Evolutionary conservation across 225 moss, liverwort and hornwort genomes (phyloP).

Genomic region (Polytrichum commune): DNA sequence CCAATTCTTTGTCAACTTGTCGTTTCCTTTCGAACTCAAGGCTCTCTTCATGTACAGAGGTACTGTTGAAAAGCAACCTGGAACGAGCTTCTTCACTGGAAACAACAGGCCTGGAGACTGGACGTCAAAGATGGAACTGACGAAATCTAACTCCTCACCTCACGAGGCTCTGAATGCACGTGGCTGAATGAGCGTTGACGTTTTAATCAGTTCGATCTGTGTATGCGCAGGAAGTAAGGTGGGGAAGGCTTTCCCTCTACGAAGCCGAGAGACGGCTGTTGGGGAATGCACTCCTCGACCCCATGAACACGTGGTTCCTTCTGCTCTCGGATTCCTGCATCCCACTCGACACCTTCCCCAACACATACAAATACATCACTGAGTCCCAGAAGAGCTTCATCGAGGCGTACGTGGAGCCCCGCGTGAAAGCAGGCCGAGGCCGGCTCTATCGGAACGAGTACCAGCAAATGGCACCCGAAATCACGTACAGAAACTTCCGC

Average conservation of each 20-base stretch:
- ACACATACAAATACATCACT: slow-evolving; percentile 23
- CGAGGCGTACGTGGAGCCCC: slow-evolving; percentile 5
- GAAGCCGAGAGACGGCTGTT: slow-evolving; percentile 39
- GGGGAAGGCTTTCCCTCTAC: slow-evolving; percentile 33
- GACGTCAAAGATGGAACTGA: neutral
- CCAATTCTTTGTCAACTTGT: no score
- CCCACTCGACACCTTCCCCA: slow-evolving; percentile 23
- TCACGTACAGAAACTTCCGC: slow-evolving; percentile 28
- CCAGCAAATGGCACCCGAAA: slow-evolving; percentile 31
- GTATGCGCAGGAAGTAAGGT: slow-evolving; percentile 21
- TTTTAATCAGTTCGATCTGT: neutral
- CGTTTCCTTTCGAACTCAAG: neutral
- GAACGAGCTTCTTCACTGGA: neutral
- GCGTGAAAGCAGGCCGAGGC: neutral
- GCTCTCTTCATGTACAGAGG: neutral
- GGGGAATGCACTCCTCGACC: slow-evolving; percentile 27
- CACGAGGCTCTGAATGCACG: neutral
- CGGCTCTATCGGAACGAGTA: slow-evolving; percentile 16
- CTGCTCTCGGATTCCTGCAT: slow-evolving; percentile 43
- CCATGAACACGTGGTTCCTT: slow-evolving; percentile 33
- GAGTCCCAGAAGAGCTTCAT: slow-evolving; percentile 24
- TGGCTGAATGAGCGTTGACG: neutral
- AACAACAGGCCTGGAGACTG: neutral
- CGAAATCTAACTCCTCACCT: neutral
- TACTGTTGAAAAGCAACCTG: neutral